Evolutionary conservation across 768 basidiomycete genomes (phyloP).

Genomic region (Termitomyces sp.): DNA sequence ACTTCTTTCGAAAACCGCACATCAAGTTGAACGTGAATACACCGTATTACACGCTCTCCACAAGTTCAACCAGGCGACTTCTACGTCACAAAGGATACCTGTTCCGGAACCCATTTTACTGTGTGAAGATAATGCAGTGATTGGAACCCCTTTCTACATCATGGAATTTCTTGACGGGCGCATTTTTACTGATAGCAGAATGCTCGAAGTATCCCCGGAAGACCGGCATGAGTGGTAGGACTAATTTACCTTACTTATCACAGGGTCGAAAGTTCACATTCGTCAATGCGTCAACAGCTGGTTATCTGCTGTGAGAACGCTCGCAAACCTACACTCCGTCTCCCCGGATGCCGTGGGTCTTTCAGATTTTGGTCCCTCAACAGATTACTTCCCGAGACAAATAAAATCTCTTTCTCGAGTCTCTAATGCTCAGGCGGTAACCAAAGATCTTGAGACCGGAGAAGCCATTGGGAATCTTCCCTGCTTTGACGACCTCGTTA

Average conservation of each 20-base stretch:
- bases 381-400: constrained; percentile 90
- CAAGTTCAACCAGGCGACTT: constrained; percentile 62
- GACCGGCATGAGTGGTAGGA: constrained; percentile 69
- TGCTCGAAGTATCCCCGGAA: constrained; percentile 62
- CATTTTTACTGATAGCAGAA: constrained; percentile 83
- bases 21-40: constrained; percentile 95
- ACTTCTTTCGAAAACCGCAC: constrained; percentile 87
- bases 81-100: constrained; percentile 58
- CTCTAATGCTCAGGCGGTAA: constrained; percentile 72
- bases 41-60: constrained; percentile 75
- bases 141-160: constrained; percentile 92
- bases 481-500: constrained; percentile 63
- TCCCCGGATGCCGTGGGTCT: constrained; percentile 66
- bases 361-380: constrained; percentile 64
- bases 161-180: constrained; percentile 96
- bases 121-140: constrained; percentile 72
- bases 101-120: constrained; percentile 82
- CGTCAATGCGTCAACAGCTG: constrained; percentile 50
- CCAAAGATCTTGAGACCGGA: constrained; percentile 61
- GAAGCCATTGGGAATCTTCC: constrained; percentile 70
- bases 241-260: neutral
- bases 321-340: constrained; percentile 66
- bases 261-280: neutral
- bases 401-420: constrained; percentile 85
- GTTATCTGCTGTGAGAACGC: constrained; percentile 70